Conservation (phyloP, 371 early-diverging fungal genomes). For the Synchytrium microbalum region DNA sequence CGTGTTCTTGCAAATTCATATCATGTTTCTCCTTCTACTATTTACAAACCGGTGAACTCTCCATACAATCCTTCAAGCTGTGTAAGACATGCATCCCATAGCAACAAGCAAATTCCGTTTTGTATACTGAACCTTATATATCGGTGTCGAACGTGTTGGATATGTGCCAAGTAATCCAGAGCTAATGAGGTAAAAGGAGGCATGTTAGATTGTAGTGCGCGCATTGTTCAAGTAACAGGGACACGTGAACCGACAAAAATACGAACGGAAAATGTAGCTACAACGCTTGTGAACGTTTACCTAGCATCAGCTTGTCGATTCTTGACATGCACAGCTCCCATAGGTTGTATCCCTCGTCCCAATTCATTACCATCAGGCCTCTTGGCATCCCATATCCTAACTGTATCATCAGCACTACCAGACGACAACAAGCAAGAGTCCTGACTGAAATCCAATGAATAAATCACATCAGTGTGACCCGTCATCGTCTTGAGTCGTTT, state of each 20-base stretch:
- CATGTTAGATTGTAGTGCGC: too few relatives aligned
- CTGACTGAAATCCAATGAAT: slow-evolving; percentile 79
- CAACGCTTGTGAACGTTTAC: slow-evolving; percentile 21
- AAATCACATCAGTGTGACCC: slow-evolving; percentile 83
- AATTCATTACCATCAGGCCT: slow-evolving; percentile 31
- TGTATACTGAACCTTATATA: slow-evolving; percentile 82
- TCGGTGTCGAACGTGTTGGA: slow-evolving; percentile 90
- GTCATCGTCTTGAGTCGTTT: slow-evolving; percentile 66
- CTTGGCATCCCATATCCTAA: slow-evolving; percentile 89
- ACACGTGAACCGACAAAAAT: slow-evolving; percentile 12
- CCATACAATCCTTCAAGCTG: too few relatives aligned
- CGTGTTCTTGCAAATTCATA: too few relatives aligned
- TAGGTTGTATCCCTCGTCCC: slow-evolving; percentile 11
- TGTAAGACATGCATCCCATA: too few relatives aligned
- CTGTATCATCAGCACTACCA: slow-evolving; percentile 86
- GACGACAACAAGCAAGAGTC: slow-evolving; percentile 83
- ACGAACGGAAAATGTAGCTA: slow-evolving; percentile 19
- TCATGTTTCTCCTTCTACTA: too few relatives aligned
- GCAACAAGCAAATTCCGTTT: slow-evolving; percentile 76
- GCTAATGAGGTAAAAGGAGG: slow-evolving; percentile 10
- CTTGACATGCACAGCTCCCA: not conserved
- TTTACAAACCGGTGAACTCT: too few relatives aligned
- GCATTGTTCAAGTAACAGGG: slow-evolving; percentile 5
- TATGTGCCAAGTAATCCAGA: slow-evolving; percentile 68
- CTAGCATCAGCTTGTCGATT: not conserved